Evolutionary conservation across 2,329 filamentous ascomycete genomes (phyloP).

Genomic region (Knoxdaviesia proteae): DNA sequence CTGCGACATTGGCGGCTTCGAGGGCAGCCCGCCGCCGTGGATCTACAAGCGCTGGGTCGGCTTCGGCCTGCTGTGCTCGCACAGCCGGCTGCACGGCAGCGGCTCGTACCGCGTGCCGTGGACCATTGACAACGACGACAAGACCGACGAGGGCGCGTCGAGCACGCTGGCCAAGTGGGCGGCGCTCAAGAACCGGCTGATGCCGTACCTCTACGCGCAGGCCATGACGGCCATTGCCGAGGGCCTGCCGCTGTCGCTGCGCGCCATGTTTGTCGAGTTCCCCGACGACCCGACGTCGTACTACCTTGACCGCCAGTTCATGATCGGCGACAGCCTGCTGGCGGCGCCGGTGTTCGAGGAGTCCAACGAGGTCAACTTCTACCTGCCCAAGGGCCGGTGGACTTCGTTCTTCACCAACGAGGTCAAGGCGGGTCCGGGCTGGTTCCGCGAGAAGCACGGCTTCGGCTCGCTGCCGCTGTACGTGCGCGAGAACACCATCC

Average conservation of each 20-base stretch:
- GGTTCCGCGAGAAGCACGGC: constrained; percentile 38
- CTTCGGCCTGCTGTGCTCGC: constrained; percentile 50
- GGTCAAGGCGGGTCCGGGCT: constrained; percentile 27
- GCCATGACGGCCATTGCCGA: constrained; percentile 18
- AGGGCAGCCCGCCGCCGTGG: constrained; percentile 43
- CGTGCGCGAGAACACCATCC: constrained; percentile 29
- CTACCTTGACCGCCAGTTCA: constrained; percentile 50
- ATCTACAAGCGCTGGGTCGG: constrained; percentile 64
- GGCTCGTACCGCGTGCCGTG: constrained; percentile 56
- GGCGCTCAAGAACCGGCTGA: constrained; percentile 26
- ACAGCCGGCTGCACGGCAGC: constrained; percentile 50
- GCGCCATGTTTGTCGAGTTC: constrained; percentile 50
- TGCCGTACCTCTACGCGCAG: constrained; percentile 30
- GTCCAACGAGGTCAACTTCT: constrained; percentile 43
- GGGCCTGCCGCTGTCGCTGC: constrained; percentile 39
- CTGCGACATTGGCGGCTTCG: constrained; percentile 52
- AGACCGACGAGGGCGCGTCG: constrained; percentile 30
- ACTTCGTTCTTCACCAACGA: constrained; percentile 26
- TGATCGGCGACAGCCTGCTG: constrained; percentile 45
- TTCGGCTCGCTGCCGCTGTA: constrained; percentile 38
- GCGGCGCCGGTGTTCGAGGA: constrained; percentile 45
- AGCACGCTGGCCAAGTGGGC: constrained; percentile 25
- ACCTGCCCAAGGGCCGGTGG: constrained; percentile 30
- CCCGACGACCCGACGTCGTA: constrained; percentile 48
- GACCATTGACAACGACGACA: constrained; percentile 45